Conservation (phyloP, 1,284 basidiomycete genomes). For the Filobasidium uniguttulatum region DNA sequence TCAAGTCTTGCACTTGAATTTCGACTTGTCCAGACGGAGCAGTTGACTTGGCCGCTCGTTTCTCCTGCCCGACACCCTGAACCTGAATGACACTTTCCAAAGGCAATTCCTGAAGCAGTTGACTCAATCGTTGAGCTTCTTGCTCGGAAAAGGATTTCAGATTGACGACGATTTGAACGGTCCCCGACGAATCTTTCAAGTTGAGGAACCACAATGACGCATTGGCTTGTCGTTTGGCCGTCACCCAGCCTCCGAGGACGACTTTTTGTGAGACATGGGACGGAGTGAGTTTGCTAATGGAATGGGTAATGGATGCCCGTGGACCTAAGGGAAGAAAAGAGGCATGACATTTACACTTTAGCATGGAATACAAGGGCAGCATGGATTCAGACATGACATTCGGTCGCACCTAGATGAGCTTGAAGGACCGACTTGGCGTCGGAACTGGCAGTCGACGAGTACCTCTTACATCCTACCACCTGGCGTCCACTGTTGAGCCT, state of each 20-base stretch:
- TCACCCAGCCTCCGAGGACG: constrained; percentile 56
- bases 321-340: constrained; percentile 18
- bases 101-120: constrained; percentile 48
- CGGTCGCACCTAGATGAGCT: too few species aligned
- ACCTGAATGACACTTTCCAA: constrained; percentile 63
- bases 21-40: constrained; percentile 46
- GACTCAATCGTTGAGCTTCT: constrained; percentile 30
- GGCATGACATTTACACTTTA: too few species aligned
- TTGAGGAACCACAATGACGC: constrained; percentile 38
- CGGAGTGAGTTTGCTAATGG: constrained; percentile 48
- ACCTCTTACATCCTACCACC: too few species aligned
- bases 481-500: too few species aligned
- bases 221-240: constrained; percentile 24
- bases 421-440: too few species aligned
- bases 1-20: constrained; percentile 55
- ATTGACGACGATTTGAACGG: constrained; percentile 56
- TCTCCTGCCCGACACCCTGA: constrained; percentile 50
- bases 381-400: too few species aligned
- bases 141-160: constrained; percentile 12
- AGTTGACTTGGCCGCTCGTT: constrained; percentile 43
- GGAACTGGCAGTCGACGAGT: too few species aligned
- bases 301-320: constrained; percentile 42
- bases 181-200: constrained; percentile 60
- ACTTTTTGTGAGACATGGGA: constrained; percentile 48
- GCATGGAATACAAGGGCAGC: too few species aligned